These are phyloP conservation scores for Nepenthes mirabilis DNA, from an alignment of 148 eudicot genomes.

Conservation along the genomic window DNA sequence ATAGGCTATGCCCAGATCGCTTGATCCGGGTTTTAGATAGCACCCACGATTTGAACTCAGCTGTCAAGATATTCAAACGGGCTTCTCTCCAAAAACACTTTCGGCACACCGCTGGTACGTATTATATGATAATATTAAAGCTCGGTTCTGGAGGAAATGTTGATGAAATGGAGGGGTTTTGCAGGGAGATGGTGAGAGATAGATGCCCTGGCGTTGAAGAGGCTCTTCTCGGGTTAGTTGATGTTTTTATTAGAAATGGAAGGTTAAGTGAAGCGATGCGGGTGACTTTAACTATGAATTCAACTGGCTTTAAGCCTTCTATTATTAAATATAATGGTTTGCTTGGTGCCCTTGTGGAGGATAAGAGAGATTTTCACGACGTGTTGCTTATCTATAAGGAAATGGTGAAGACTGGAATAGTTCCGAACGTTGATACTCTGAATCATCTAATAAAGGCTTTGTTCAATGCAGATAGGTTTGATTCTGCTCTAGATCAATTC, in stretches of 20 bases:
- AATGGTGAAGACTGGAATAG: constrained; percentile 50
- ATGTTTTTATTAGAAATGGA: constrained; percentile 30
- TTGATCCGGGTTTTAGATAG: constrained; percentile 37
- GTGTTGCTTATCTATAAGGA: constrained; percentile 59
- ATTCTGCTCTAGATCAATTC: constrained; percentile 50
- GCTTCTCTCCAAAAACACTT: constrained; percentile 51
- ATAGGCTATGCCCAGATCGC: constrained; percentile 37
- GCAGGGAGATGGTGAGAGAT: constrained; percentile 44
- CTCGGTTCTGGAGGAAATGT: constrained; percentile 49
- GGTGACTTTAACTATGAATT: constrained; percentile 33
- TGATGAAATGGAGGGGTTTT: constrained; percentile 54
- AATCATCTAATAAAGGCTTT: constrained; percentile 48
- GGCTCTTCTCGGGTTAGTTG: constrained; percentile 27
- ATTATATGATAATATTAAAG: constrained; percentile 37
- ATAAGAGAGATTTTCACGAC: constrained; percentile 32
- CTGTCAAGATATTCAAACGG: constrained; percentile 61
- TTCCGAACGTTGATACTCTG: constrained; percentile 43
- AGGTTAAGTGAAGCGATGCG: constrained; percentile 45
- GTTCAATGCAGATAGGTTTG: constrained; percentile 35
- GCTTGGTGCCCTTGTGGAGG: constrained; percentile 42
- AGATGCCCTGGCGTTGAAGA: constrained; percentile 25
- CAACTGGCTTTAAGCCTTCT: constrained; percentile 22
- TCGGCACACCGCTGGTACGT: constrained; percentile 38
- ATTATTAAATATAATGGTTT: constrained; percentile 29
- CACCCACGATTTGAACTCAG: constrained; percentile 42